phyloP scores from a whole-genome alignment of 2,329 filamentous ascomycete genomes.

The Ophiostoma montium region DNA sequence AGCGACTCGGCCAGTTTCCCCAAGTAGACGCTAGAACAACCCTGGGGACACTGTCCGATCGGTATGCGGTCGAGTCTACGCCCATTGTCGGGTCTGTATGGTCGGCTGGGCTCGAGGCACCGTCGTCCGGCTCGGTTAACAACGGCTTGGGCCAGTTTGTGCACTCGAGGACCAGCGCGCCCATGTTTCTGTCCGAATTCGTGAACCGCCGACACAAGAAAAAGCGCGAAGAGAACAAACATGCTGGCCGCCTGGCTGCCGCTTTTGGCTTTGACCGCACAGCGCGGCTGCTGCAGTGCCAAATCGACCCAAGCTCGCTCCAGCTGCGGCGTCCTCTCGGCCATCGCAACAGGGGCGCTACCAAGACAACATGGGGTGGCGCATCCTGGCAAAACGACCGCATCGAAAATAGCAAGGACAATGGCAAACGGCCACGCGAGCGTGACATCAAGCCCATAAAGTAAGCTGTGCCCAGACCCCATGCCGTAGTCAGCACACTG shows the following conservation, averaged over 20 bases:
- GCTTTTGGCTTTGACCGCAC: slow-evolving; percentile 68
- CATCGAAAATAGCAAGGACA: not conserved
- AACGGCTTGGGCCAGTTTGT: slow-evolving; percentile 50
- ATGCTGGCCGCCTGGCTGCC: slow-evolving; percentile 61
- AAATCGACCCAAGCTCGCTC: slow-evolving; percentile 8
- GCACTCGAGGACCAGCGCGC: slow-evolving; percentile 60
- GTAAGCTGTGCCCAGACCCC: not conserved
- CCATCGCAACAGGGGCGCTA: not conserved
- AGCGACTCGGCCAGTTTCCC: slow-evolving; percentile 17
- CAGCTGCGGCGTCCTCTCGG: not conserved
- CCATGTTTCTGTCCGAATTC: slow-evolving; percentile 43
- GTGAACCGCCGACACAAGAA: slow-evolving; percentile 14
- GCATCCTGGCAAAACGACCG: slow-evolving; percentile 24
- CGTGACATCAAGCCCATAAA: not conserved
- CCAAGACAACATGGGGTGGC: slow-evolving; percentile 24
- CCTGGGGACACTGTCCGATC: slow-evolving; percentile 11
- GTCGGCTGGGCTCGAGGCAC: slow-evolving; percentile 58
- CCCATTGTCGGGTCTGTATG: slow-evolving; percentile 56
- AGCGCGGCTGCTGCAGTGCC: slow-evolving; percentile 49
- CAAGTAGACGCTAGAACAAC: slow-evolving; percentile 18
- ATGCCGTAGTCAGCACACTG: slow-evolving; percentile 10
- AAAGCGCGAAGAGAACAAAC: slow-evolving; percentile 46
- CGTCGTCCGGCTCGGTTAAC: slow-evolving; percentile 39
- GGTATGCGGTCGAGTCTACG: not conserved
- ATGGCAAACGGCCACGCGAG: not conserved